Evolutionary conservation across 1,284 basidiomycete genomes (phyloP).

Genomic region (Gymnopus androsaceus): DNA sequence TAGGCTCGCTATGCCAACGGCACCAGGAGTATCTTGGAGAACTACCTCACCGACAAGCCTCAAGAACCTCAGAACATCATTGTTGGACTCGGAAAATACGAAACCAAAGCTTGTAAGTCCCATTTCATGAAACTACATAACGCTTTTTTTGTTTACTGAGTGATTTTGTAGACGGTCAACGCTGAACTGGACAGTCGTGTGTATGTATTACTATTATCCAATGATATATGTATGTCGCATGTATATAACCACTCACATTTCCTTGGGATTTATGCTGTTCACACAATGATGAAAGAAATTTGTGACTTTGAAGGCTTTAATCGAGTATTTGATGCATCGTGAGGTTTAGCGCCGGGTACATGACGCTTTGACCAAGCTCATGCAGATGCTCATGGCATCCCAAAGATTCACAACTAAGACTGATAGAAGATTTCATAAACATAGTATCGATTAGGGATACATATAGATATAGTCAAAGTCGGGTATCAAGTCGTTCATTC

Average conservation of each 20-base stretch:
- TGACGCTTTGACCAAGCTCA: too few species aligned
- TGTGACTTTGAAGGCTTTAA: too few species aligned
- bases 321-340: too few species aligned
- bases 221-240: too few species aligned
- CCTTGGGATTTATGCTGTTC: too few species aligned
- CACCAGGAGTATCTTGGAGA: constrained; percentile 77
- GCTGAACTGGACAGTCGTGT: constrained; percentile 27
- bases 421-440: too few species aligned
- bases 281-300: not conserved
- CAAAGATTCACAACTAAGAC: too few species aligned
- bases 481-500: not conserved
- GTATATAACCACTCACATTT: too few species aligned
- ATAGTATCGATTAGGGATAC: too few species aligned
- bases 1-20: constrained; percentile 88
- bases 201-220: not conserved
- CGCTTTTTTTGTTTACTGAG: not conserved
- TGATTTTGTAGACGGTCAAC: constrained; percentile 37
- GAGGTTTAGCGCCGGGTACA: too few species aligned
- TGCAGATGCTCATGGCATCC: too few species aligned
- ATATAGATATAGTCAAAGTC: too few species aligned
- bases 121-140: constrained; percentile 24
- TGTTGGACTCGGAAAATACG: constrained; percentile 65
- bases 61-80: constrained; percentile 86
- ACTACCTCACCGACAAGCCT: constrained; percentile 68
- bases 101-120: constrained; percentile 64